phyloP scores from a whole-genome alignment of 78 protist genomes.

The Dictyostelium purpureum region DNA sequence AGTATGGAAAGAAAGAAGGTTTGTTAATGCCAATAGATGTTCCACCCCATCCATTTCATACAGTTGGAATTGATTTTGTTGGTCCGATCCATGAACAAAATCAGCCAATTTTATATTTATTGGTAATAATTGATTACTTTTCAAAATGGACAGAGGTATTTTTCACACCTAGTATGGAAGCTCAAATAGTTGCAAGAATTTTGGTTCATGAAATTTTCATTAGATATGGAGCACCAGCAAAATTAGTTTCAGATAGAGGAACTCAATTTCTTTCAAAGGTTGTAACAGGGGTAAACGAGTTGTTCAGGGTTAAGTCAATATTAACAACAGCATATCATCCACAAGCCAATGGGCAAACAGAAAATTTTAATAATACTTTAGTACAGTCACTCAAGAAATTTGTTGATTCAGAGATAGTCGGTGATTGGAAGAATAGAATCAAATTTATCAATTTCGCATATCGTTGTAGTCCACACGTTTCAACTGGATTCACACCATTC shows the following conservation, averaged over 20 bases:
- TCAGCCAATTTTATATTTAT: not conserved
- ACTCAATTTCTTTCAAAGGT: not conserved
- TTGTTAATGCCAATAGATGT: not conserved
- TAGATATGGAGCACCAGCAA: not conserved
- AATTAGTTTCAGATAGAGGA: constrained; percentile 11
- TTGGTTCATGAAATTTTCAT: not conserved
- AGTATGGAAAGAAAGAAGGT: not conserved
- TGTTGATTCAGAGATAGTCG: not conserved
- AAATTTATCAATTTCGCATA: not conserved
- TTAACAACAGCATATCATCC: constrained; percentile 14
- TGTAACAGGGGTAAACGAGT: not conserved
- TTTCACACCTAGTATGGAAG: not conserved
- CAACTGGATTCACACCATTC: constrained; percentile 9
- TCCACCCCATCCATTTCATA: not conserved
- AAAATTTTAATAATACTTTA: not conserved
- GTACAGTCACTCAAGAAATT: not conserved
- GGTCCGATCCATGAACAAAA: not conserved
- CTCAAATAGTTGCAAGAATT: not conserved
- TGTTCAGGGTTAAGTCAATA: not conserved
- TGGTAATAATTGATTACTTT: not conserved
- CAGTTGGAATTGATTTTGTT: not conserved
- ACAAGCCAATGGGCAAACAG: not conserved
- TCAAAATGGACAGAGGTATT: not conserved
- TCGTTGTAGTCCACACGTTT: not conserved
- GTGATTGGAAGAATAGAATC: not conserved